A percentile compares a stretch with the other conserved stretches of the same genome.
phyloP scores from a whole-genome alignment of 2,329 filamentous ascomycete species.

The Exophiala sp. region DNA sequence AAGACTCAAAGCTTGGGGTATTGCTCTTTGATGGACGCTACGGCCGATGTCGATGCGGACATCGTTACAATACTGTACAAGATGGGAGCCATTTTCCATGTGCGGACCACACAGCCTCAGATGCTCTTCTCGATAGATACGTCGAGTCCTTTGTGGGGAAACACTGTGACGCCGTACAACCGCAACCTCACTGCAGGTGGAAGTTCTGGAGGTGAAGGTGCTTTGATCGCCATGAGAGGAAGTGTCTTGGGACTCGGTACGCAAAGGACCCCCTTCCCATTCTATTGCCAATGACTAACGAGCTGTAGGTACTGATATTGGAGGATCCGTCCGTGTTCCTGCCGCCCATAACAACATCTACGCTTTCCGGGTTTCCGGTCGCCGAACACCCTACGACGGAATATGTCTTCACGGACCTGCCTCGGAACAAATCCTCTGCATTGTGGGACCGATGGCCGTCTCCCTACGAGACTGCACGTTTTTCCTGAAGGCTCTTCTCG shows the following conservation, averaged over 20 bases:
- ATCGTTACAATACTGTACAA: conserved; percentile 26
- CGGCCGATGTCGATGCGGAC: conserved; percentile 14
- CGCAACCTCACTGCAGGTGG: conserved; percentile 50
- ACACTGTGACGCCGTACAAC: conserved; percentile 54
- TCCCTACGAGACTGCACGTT: too few species aligned
- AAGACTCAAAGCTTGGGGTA: too few species aligned
- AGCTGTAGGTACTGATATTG: not conserved
- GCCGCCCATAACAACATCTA: too few species aligned
- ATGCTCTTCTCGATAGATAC: conserved; percentile 32
- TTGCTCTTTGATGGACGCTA: conserved; percentile 32
- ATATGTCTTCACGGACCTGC: too few species aligned
- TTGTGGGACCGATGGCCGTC: too few species aligned
- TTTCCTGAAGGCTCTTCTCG: too few species aligned
- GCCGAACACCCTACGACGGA: too few species aligned
- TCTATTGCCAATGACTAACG: too few species aligned
- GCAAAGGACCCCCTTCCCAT: too few species aligned
- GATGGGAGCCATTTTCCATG: conserved; percentile 33
- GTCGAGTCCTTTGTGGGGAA: conserved; percentile 30
- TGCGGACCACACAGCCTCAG: conserved; percentile 33
- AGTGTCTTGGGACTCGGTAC: conserved; percentile 53
- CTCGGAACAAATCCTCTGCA: too few species aligned
- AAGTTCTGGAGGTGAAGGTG: conserved; percentile 56
- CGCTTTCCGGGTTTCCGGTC: too few species aligned
- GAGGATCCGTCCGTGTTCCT: too few species aligned
- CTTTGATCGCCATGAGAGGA: conserved; percentile 51